phyloP scores from a whole-genome alignment of 2,329 filamentous ascomycete genomes.

The Paecilomyces sp. region DNA sequence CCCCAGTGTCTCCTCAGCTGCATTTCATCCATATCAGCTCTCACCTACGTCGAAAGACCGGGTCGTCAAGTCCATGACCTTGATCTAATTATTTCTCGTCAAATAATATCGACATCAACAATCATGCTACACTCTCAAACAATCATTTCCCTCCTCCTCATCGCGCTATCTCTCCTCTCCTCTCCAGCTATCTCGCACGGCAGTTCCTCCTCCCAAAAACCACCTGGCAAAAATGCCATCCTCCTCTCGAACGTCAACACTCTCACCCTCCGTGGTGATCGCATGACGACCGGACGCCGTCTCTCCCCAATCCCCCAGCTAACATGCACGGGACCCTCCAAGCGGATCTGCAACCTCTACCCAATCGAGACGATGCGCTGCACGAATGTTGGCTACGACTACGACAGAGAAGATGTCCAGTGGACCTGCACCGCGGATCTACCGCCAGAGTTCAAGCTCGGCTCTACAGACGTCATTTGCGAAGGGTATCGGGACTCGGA shows the following conservation, averaged over 20 bases:
- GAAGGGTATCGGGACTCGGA: slow-evolving; percentile 74
- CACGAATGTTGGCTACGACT: slow-evolving; percentile 74
- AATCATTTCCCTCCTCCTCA: neutral
- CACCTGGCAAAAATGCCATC: slow-evolving; percentile 42
- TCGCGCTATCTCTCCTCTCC: slow-evolving; percentile 10
- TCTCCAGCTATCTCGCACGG: slow-evolving; percentile 10
- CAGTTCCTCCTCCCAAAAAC: slow-evolving; percentile 20
- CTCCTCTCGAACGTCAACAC: slow-evolving; percentile 63
- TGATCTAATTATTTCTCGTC: neutral
- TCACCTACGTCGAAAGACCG: neutral
- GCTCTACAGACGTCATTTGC: slow-evolving; percentile 82
- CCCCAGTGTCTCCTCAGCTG: neutral
- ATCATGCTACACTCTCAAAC: neutral
- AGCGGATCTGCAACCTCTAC: slow-evolving; percentile 60
- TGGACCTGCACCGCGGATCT: slow-evolving; percentile 76
- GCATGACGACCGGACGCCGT: slow-evolving; percentile 68
- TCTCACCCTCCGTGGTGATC: slow-evolving; percentile 65
- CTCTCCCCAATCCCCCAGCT: slow-evolving; percentile 71
- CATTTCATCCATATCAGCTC: neutral
- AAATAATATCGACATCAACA: neutral
- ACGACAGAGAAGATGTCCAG: slow-evolving; percentile 72
- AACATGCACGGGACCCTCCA: slow-evolving; percentile 61
- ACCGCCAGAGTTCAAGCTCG: slow-evolving; percentile 63
- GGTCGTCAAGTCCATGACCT: neutral
- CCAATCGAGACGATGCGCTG: slow-evolving; percentile 79